Evolutionary conservation across 2,329 filamentous ascomycete species (phyloP).

Genomic region (Parascedosporium putredinis): DNA sequence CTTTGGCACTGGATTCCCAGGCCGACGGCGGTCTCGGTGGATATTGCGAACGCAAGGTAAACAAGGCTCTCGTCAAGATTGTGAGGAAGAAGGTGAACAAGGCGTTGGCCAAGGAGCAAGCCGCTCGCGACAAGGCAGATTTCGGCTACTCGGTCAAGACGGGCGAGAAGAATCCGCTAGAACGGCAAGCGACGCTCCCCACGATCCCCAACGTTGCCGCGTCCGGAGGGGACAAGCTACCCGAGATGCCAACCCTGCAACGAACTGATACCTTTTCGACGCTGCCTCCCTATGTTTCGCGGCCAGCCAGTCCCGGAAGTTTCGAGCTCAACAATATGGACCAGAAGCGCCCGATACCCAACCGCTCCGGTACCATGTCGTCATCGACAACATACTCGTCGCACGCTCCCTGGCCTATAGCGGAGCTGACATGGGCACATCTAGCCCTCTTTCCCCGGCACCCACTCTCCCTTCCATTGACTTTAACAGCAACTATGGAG

Average conservation of each 20-base stretch:
- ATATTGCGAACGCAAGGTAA: conserved; percentile 89
- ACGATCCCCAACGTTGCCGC: conserved; percentile 35
- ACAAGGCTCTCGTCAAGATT: conserved; percentile 72
- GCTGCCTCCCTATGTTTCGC: conserved; percentile 52
- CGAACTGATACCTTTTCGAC: conserved; percentile 52
- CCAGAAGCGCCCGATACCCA: conserved; percentile 37
- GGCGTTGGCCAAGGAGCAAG: conserved; percentile 70
- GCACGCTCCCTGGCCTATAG: conserved; percentile 51
- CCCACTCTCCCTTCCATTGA: conserved; percentile 10
- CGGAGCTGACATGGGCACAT: conserved; percentile 32
- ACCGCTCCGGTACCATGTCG: conserved; percentile 41
- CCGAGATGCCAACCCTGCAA: conserved; percentile 46
- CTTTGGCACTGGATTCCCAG: conserved; percentile 86
- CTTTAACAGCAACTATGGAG: conserved; percentile 10
- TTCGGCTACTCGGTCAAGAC: conserved; percentile 39
- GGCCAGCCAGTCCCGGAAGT: conserved; percentile 41
- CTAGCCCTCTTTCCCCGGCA: conserved; percentile 2
- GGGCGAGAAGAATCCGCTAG: conserved; percentile 36
- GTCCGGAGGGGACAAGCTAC: conserved; percentile 36
- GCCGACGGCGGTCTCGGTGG: conserved; percentile 69
- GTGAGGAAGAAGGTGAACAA: conserved; percentile 82
- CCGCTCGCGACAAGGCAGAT: conserved; percentile 42
- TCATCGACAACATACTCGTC: conserved; percentile 54
- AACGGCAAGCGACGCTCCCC: conserved; percentile 59
- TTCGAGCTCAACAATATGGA: conserved; percentile 43